A percentile compares a stretch with the other conserved stretches of the same genome.
Evolutionary conservation across 1,139 yeast species (phyloP).

Genomic region (Yamadazyma diddensiae): DNA sequence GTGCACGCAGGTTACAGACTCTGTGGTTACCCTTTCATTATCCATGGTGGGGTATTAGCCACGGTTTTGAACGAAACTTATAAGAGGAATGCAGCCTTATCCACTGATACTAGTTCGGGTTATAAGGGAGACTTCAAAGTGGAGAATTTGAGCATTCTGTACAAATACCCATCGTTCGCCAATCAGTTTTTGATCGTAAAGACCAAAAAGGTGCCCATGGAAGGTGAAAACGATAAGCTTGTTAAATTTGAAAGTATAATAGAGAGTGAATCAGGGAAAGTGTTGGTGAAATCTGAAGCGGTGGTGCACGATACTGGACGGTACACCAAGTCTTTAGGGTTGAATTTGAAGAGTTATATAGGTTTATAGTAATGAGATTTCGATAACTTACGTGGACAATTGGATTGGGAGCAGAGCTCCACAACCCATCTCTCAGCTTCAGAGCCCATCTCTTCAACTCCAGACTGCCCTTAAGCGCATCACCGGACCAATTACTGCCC

Average conservation of each 20-base stretch:
- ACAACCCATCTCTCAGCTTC: too few relatives aligned
- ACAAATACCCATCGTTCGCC: constrained; percentile 74
- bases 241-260: constrained; percentile 30
- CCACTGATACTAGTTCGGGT: constrained; percentile 26
- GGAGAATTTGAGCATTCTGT: constrained; percentile 51
- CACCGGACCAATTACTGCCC: too few relatives aligned
- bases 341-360: constrained; percentile 10
- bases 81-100: constrained; percentile 54
- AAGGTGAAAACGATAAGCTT: constrained; percentile 24
- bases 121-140: constrained; percentile 45
- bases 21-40: constrained; percentile 83
- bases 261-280: constrained; percentile 34
- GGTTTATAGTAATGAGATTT: constrained; percentile 1
- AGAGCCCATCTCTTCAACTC: too few relatives aligned
- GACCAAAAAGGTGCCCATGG: constrained; percentile 34
- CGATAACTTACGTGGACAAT: too few relatives aligned
- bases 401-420: too few relatives aligned
- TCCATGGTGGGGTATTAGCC: constrained; percentile 90
- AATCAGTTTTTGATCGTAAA: constrained; percentile 73
- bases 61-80: constrained; percentile 76
- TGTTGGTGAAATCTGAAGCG: constrained; percentile 38
- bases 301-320: constrained; percentile 39
- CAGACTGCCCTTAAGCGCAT: too few relatives aligned
- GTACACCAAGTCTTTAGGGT: constrained; percentile 18
- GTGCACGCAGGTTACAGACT: constrained; percentile 76